Evolutionary conservation across 2,329 filamentous ascomycete species (phyloP), one percentile per base, ranked within the genome.

Genomic region (Fusarium abutilonis): DNA sequence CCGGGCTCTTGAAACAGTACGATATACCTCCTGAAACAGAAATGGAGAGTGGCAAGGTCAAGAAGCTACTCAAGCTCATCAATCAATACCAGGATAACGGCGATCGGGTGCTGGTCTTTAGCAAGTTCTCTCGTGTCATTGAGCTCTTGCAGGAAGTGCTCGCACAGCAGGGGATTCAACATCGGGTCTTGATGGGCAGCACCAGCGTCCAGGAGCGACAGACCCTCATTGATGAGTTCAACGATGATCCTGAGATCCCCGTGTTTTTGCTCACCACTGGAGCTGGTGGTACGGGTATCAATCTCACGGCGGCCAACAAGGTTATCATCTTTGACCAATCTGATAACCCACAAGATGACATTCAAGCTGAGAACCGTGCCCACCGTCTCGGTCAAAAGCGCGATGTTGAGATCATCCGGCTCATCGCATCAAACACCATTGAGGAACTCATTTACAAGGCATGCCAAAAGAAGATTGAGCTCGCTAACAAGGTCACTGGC

Each of bases 321-420:
- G 94, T 99, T 68, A 87, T 99, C 76, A 95, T 99, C 71, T 97
- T 98, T 74, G 95, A 99, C 76, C 90, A 91, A 63, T 92, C 89
- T n/a, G 97, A 97, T 79, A 99, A 99, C 69, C 95, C 95, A 0
- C 95, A 99, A 73, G 94, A 98, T 68, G 95, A 99, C 73, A 88
- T 97, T n/a, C 95, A 99, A 75, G 95, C 95, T 0, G 95, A 98
- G 80, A 98, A 99, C 75, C 89, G 95, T 15, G 95, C 95, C 0
- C 95, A 99, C 77, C 89, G 95, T 13, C 91, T 99, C 9, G 95
- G 95, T 0, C 95, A 99, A 79, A 93, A 86, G 28, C 83, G 91
- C 14, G 90, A 94, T 32, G 95, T 99, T 2, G 94, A 99, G 73
- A 90, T 99, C 36, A 87, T 97, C 36, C 83, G 93, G 28, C 83